Evolutionary conservation across 805 yeast genomes (phyloP), one percentile per base, ranked within the genome.

Genomic region (Kuraishia molischiana): DNA sequence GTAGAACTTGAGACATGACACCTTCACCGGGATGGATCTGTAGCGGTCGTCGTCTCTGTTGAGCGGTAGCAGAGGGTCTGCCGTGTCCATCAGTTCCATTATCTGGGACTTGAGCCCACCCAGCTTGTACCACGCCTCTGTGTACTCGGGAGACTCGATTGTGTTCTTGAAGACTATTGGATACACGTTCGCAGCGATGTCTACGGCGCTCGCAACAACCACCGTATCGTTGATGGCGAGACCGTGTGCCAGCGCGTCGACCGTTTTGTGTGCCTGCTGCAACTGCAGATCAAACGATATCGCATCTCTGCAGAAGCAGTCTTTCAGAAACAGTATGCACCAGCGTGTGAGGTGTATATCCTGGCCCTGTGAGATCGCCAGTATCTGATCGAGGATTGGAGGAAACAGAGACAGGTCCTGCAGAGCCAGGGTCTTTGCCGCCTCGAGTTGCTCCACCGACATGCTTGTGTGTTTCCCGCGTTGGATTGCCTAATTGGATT

Each of bases 1-100:
- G 9, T 85, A 72, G 41, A 89, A 77, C 56, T 82, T 85, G 37
- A 80, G 62, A n/a, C 81, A 64, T 21, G 89, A 79, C n/a, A 83
- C 59, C 54, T 73, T 77, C 34, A 77, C 62, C 11, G 81, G 76
- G 29, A 77, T 56, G 34, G 76, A 69, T 53, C 78, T 68, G 26
- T 62, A 50, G 22, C 57, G 47, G 46, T 74, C 78, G 28, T 66
- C 63, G 42, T 73, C 84, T 32, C 65, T 62, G 38, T 66, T 74
- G 15, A 66, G 58, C 13, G 67, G 58, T 17, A 60, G 54, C 39
- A 76, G 63, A 3, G 85, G 86, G 46, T 66, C 77, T 6, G 70
- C 45, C 3, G 74, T 54, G 18, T 67, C 72, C 77, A 85, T 85
- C 40, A 75, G 68, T 8, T 65, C 57, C n/a, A 83, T 54, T n/a